phyloP scores from a whole-genome alignment of 768 basidiomycete species.

The Tulasnella sp. region DNA sequence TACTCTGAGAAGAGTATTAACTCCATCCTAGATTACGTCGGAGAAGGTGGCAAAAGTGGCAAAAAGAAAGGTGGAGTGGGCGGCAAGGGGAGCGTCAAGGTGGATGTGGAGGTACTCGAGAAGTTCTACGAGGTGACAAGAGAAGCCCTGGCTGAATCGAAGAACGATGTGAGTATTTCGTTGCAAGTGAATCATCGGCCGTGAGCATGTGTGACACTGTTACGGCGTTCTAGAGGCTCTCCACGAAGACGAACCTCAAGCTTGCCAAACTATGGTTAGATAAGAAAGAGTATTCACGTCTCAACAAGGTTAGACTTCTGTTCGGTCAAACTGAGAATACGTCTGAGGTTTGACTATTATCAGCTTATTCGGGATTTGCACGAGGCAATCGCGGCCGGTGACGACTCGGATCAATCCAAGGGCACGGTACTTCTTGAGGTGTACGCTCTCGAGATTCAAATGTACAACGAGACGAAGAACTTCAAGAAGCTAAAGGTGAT shows the following conservation, averaged over 20 bases:
- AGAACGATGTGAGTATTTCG: slow-evolving; percentile 72
- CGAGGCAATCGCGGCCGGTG: slow-evolving; percentile 41
- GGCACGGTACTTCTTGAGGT: slow-evolving; percentile 95
- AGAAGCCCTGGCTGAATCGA: slow-evolving; percentile 83
- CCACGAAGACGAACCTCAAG: slow-evolving; percentile 94
- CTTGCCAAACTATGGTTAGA: slow-evolving; percentile 97
- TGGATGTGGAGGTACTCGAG: slow-evolving; percentile 76
- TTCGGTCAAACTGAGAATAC: neutral
- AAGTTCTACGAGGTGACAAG: slow-evolving; percentile 94
- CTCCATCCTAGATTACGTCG: slow-evolving; percentile 95
- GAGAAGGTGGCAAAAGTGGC: slow-evolving; percentile 72
- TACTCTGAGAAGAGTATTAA: slow-evolving; percentile 99
- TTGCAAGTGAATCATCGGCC: neutral
- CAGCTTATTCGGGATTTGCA: slow-evolving; percentile 79
- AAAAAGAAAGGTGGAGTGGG: slow-evolving; percentile 51
- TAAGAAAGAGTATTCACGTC: slow-evolving; percentile 79
- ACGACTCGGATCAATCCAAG: slow-evolving; percentile 78
- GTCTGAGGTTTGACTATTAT: slow-evolving; percentile 31
- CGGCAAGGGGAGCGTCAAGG: slow-evolving; percentile 46
- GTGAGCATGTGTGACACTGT: neutral
- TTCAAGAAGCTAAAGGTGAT: slow-evolving; percentile 90
- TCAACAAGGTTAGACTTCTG: slow-evolving; percentile 60
- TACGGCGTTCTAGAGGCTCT: slow-evolving; percentile 60
- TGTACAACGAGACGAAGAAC: slow-evolving; percentile 96
- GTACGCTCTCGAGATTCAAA: slow-evolving; percentile 97